phyloP scores from a whole-genome alignment of 1,139 yeast species.

The Diutina mesorugosa region DNA sequence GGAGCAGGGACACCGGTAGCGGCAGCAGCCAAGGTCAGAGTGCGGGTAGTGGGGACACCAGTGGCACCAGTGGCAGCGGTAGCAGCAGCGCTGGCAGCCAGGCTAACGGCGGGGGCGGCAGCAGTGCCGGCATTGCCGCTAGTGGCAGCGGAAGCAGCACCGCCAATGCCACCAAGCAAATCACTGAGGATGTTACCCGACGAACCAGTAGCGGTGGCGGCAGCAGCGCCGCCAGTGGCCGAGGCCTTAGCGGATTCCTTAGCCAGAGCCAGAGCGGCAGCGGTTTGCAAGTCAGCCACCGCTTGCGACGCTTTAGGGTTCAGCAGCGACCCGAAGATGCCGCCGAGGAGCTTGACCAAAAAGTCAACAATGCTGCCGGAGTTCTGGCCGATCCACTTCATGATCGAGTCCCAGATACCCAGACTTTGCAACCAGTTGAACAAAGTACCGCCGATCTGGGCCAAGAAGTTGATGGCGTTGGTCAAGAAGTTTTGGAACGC shows the following conservation, averaged over 20 bases:
- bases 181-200: background rate
- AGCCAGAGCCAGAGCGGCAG: constrained; percentile 3
- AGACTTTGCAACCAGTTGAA: background rate
- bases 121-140: background rate
- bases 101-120: constrained; percentile 10
- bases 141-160: constrained; percentile 8
- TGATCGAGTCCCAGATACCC: background rate
- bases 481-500: background rate
- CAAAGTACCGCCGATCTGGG: background rate
- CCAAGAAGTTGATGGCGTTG: background rate
- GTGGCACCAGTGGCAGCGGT: constrained; percentile 5
- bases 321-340: background rate
- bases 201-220: background rate
- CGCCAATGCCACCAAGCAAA: background rate
- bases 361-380: background rate
- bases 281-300: background rate
- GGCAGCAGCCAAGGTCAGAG: background rate
- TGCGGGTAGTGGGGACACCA: constrained; percentile 8
- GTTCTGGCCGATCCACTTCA: background rate
- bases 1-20: background rate
- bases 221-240: background rate
- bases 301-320: background rate
- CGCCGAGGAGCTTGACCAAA: background rate
- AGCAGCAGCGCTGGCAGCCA: constrained; percentile 6
- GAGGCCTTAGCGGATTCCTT: background rate